A percentile compares a stretch with the other conserved stretches of the same genome.
Evolutionary conservation across 2,329 filamentous ascomycete species (phyloP).

Genomic region (Cercospora sp.): DNA sequence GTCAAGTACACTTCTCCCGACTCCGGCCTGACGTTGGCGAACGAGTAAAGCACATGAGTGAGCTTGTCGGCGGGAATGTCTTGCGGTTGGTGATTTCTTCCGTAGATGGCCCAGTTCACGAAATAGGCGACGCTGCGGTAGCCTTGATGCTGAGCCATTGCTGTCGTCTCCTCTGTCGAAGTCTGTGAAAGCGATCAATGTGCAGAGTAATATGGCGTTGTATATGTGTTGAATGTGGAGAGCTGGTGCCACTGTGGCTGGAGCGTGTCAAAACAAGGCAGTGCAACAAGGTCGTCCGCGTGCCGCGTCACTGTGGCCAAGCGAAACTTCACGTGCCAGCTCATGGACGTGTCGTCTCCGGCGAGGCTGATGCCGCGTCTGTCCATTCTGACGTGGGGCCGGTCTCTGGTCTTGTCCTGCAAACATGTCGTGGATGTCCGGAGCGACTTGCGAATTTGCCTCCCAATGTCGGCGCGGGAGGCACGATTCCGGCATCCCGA

Average conservation of each 20-base stretch:
- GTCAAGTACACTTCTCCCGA: conserved; percentile 75
- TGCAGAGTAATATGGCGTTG: not conserved
- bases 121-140: conserved; percentile 40
- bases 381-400: not conserved
- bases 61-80: conserved; percentile 77
- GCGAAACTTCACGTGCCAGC: not conserved
- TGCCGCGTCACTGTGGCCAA: conserved; percentile 10
- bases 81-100: conserved; percentile 74
- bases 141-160: conserved; percentile 29
- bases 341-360: not conserved
- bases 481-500: not conserved
- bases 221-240: conserved; percentile 12
- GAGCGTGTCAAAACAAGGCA: conserved; percentile 23
- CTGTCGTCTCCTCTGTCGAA: not conserved
- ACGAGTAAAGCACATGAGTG: conserved; percentile 87
- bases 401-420: not conserved
- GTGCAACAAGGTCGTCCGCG: conserved; percentile 19
- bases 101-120: conserved; percentile 42
- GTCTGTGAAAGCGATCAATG: not conserved
- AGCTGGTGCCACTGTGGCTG: conserved; percentile 16
- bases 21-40: conserved; percentile 80
- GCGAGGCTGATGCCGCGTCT: not conserved
- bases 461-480: not conserved
- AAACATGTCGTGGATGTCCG: not conserved
- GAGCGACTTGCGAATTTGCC: not conserved